Evolutionary conservation across 2,329 filamentous ascomycete species (phyloP), one percentile per base, ranked within the genome.

Genomic region (Nothophaeocryptopus gaeumannii): DNA sequence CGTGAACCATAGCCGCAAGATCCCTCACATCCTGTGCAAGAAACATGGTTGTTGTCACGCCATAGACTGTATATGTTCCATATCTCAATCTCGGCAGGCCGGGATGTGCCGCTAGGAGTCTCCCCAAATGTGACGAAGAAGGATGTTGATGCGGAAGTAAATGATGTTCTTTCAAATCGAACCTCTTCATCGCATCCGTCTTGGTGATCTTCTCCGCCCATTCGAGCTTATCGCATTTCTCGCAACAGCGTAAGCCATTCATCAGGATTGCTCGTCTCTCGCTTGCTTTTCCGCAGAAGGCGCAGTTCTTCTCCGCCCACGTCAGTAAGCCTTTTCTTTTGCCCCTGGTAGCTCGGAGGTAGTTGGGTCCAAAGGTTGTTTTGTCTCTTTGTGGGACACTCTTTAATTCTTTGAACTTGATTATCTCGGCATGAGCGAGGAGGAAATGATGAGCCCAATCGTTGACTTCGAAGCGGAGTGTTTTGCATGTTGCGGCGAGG

Each of bases 181-280:
- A 65, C 26, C 58, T 34, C 10, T 52, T 54, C 26, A 53, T 58
- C 2, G 64, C 64, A 11, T 56, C 37, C 0, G 61, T 66, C 49
- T 61, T 61, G 31, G 63, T 66, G 29, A 66, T 64, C 46, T 61
- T 66, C n/a, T 61, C 58, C 3, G 58, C 53, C 63, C 64, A 67
- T 12, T 67, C 40, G 35, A 43, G 45, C 32, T 53, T 54, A 39
- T 68, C 65, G 47, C 65, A 68, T 0, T 16, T 20, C 2, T n/a
- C 16, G 45, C 65, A 67, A 52, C 63, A 66, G 9, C 50, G 43
- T n/a, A 66, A 36, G 0, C 62, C 59, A 35, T 61, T 67, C 39
- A 62, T 56, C 13, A 67, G 51, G 15, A 65, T 64, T 11, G 63
- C 63, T 5, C 43, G 51, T 2, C 63, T 54, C 3, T 13, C 7